A percentile compares a stretch with the other conserved stretches of the same genome.
phyloP scores from a whole-genome alignment of 306 rosid species.

The Corylus americana region DNA sequence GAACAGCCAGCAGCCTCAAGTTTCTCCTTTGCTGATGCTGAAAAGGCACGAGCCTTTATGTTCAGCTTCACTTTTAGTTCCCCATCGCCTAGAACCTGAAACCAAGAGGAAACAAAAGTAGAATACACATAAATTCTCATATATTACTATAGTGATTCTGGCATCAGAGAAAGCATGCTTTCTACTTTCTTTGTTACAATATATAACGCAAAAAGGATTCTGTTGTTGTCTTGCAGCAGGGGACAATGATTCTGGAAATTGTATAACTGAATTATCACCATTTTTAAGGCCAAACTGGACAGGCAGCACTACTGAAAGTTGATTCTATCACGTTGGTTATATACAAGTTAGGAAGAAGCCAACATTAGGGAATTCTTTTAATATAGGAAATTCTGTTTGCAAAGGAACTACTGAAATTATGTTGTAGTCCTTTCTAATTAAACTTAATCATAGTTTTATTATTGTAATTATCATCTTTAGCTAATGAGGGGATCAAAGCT shows the following conservation, averaged over 20 bases:
- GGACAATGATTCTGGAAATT: background rate
- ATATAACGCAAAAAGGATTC: background rate
- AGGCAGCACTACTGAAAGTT: too few relatives aligned
- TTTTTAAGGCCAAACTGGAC: background rate
- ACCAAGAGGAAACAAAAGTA: conserved; percentile 8
- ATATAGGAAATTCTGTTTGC: too few relatives aligned
- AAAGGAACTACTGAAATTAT: too few relatives aligned
- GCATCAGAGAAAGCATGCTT: background rate
- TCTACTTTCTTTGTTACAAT: background rate
- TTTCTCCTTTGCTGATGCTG: conserved; percentile 84
- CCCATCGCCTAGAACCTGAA: conserved; percentile 85
- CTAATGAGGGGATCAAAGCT: background rate
- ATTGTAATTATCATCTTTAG: background rate
- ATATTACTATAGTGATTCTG: background rate
- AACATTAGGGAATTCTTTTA: too few relatives aligned
- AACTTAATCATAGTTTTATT: too few relatives aligned
- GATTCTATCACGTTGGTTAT: background rate
- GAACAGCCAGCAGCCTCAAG: conserved; percentile 84
- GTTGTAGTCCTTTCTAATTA: too few relatives aligned
- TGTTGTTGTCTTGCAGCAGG: background rate
- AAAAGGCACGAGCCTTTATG: conserved; percentile 83
- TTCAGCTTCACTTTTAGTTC: conserved; percentile 74
- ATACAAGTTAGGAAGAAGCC: too few relatives aligned
- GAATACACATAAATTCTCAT: background rate
- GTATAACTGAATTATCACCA: background rate